Evolutionary conservation across 73 alveolate genomes (phyloP).

Genomic region (Uronychia setigera): DNA sequence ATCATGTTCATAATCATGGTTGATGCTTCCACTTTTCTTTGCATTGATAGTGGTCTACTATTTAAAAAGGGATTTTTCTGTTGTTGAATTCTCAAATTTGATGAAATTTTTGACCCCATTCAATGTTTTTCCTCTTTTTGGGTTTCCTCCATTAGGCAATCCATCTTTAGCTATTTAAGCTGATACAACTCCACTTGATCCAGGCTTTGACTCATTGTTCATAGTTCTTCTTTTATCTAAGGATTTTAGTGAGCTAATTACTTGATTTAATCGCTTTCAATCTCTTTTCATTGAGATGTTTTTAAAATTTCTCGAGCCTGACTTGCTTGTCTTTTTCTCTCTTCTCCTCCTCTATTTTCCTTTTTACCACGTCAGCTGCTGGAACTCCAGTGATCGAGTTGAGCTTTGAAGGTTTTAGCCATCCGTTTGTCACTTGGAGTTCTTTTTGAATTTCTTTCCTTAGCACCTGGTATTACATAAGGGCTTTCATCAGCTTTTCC

Average conservation of each 20-base stretch:
- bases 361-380: conserved; percentile 17
- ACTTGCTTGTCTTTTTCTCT: conserved; percentile 8
- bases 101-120: background rate
- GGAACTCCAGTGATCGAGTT: conserved; percentile 31
- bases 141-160: background rate
- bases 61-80: no score
- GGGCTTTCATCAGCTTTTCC: conserved; percentile 26
- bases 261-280: background rate
- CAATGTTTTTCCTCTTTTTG: background rate
- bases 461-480: conserved; percentile 8
- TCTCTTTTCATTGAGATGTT: background rate
- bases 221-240: background rate
- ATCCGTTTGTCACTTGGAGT: conserved; percentile 40
- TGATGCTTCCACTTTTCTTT: background rate
- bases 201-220: background rate
- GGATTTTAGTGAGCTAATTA: no score
- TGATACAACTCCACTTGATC: background rate
- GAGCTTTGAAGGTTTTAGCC: conserved; percentile 39
- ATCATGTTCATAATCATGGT: background rate
- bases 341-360: conserved; percentile 10
- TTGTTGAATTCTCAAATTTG: no score
- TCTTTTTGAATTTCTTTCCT: conserved; percentile 36
- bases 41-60: no score
- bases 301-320: conserved; percentile 23
- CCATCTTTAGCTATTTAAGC: background rate